These are phyloP conservation scores for Stentor coeruleus DNA, from an alignment of 73 alveolate species.

Conservation along the genomic window DNA sequence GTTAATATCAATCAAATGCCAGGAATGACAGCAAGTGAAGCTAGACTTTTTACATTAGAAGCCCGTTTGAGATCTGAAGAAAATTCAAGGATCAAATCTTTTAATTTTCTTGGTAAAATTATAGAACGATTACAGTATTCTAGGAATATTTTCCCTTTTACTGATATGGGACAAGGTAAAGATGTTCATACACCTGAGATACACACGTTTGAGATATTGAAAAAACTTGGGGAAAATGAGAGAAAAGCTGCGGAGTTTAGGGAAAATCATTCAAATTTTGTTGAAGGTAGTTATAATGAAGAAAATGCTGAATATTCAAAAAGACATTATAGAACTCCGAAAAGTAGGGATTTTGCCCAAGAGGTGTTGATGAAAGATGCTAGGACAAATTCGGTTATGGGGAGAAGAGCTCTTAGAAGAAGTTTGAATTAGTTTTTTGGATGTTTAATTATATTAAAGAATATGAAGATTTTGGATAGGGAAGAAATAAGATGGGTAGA, in stretches of 20 bases:
- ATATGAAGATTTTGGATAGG: too few species aligned
- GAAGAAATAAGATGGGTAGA: too few species aligned
- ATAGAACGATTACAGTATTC: neutral
- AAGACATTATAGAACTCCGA: neutral
- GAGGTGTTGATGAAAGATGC: neutral
- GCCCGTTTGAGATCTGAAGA: slow-evolving; percentile 23
- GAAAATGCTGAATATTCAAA: neutral
- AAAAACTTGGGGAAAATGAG: neutral
- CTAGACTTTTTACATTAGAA: slow-evolving; percentile 15
- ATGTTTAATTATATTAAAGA: too few species aligned
- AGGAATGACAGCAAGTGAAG: slow-evolving; percentile 4
- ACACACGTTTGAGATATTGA: neutral
- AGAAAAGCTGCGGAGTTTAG: neutral
- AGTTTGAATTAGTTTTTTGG: neutral
- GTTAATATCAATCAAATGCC: neutral
- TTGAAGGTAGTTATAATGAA: neutral
- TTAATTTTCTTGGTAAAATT: neutral
- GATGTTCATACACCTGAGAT: neutral
- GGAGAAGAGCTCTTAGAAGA: neutral
- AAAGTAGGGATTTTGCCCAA: neutral
- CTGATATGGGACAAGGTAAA: neutral
- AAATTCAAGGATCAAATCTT: slow-evolving; percentile 14
- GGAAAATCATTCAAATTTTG: neutral
- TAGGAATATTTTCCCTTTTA: neutral
- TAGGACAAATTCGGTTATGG: neutral